These are phyloP conservation scores for Fusarium mangiferae DNA, from an alignment of 2,329 filamentous ascomycete species.

Conservation along the genomic window DNA sequence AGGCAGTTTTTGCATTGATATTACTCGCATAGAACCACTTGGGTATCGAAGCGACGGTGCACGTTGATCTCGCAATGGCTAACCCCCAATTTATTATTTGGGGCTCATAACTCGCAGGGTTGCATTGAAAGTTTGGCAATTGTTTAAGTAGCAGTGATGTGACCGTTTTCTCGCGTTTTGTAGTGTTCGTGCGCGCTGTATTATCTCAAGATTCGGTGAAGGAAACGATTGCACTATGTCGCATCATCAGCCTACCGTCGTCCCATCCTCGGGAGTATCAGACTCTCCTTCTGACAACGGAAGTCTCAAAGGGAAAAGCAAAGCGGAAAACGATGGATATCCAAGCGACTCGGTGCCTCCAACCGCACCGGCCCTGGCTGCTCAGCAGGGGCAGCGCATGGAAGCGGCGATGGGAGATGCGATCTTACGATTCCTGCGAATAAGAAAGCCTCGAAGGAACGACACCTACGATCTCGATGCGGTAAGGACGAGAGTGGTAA, in stretches of 20 bases:
- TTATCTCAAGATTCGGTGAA: not conserved
- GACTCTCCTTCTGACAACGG: not conserved
- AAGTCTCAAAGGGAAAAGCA: not conserved
- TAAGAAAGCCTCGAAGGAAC: constrained; percentile 46
- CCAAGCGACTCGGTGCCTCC: not conserved
- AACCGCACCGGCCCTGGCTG: constrained; percentile 37
- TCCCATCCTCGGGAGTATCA: not conserved
- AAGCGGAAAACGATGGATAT: not conserved
- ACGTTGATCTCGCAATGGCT: not conserved
- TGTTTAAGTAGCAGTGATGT: not conserved
- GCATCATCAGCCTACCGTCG: not conserved
- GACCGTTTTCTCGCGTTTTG: not conserved
- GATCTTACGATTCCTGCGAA: constrained; percentile 47
- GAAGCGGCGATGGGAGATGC: constrained; percentile 48
- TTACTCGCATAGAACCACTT: not conserved
- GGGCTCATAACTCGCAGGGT: not conserved
- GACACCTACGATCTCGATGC: constrained; percentile 42
- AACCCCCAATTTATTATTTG: not conserved
- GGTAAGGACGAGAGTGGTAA: not conserved
- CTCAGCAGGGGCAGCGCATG: constrained; percentile 43
- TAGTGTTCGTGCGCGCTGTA: not conserved
- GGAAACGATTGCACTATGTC: not conserved
- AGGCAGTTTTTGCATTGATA: not conserved
- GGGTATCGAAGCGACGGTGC: not conserved
- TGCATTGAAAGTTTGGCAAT: rapidly evolving